Evolutionary conservation across 2,329 filamentous ascomycete genomes (phyloP), one percentile per base, ranked within the genome.

Genomic region (Cercospora janseana): DNA sequence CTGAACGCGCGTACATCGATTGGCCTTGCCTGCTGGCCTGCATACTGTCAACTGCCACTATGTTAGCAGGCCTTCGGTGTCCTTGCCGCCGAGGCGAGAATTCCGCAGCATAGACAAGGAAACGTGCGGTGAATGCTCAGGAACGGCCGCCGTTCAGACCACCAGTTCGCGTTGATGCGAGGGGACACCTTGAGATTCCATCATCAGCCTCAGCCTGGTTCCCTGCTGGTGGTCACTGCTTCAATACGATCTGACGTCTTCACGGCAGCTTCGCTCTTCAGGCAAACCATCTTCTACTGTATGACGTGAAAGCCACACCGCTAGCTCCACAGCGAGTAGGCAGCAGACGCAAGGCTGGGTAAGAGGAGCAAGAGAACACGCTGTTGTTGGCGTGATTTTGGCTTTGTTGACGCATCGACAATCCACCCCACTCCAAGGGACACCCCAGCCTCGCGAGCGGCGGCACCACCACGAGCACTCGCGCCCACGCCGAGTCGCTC

Each of bases 401-500:
- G 31, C 31, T 46, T 46, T 28, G 29, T 35, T 26, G 29, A 37
- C 23, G 43, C 29, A 34, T 46, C 29, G 43, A 46, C 24, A 18
- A 5, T 45, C 10, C 42, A 34, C 27, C 34, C 34, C 34, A 38
- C 34, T 38, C 34, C 6, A 35, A 34, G 23, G 20, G 23, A 46
- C 44, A 27, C 24, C 44, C 44, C 44, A 46, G 44, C 44, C 31
- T 35, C 24, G 13, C 31, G 15, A 20, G 13, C 20, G 18, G 26
- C 34, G 34, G 24, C 23, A 46, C 24, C 24, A 20, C 31, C 23
- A 28, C 44, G 38, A 21, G 29, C 32, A 46, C 44, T 27, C 15
- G 20, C 38, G 23, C 4, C 18, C 40, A 43, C 40, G 27, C 9
- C 24, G 8, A 32, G 12, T n/a, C 40, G 13, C 12, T 26, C 20